Conservation (phyloP, 352 stramenopile species). For the Pythium aristosporum region DNA sequence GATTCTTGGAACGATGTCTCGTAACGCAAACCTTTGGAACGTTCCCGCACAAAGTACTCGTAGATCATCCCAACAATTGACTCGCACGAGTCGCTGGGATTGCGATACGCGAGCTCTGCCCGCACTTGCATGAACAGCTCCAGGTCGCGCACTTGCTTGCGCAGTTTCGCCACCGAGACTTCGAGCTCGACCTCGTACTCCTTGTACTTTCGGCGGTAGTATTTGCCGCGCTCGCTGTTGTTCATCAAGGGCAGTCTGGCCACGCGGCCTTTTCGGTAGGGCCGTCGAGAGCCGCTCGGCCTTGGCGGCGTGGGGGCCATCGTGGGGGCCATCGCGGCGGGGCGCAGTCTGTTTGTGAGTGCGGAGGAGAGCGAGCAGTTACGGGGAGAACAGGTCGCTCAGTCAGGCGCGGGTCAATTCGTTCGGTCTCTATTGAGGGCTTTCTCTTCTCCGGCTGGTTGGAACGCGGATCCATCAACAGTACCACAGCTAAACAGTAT, state of each 20-base stretch:
- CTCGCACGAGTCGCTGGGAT: constrained; percentile 5
- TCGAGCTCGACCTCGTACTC: constrained; percentile 50
- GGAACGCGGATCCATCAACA: no score
- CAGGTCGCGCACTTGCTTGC: constrained; percentile 40
- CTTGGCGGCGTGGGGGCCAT: not conserved
- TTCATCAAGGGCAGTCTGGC: constrained; percentile 59
- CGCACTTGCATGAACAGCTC: constrained; percentile 36
- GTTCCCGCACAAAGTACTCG: constrained; percentile 20
- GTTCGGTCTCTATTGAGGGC: no score
- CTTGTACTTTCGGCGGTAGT: constrained; percentile 63
- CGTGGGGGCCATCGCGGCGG: not conserved
- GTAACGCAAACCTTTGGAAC: constrained; percentile 15
- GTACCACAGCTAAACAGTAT: no score
- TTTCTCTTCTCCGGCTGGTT: no score
- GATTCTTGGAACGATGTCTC: constrained; percentile 13
- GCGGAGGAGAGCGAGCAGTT: not conserved
- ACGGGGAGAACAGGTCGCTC: not conserved
- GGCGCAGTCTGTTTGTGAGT: not conserved
- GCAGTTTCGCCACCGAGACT: constrained; percentile 32
- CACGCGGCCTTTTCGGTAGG: constrained; percentile 12
- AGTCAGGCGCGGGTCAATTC: no score
- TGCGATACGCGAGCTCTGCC: constrained; percentile 28
- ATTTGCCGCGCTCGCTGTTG: constrained; percentile 68
- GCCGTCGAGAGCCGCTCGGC: not conserved
- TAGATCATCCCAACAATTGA: constrained; percentile 15